Evolutionary conservation across 768 basidiomycete species (phyloP).

Genomic region (Crucibulum laeve): DNA sequence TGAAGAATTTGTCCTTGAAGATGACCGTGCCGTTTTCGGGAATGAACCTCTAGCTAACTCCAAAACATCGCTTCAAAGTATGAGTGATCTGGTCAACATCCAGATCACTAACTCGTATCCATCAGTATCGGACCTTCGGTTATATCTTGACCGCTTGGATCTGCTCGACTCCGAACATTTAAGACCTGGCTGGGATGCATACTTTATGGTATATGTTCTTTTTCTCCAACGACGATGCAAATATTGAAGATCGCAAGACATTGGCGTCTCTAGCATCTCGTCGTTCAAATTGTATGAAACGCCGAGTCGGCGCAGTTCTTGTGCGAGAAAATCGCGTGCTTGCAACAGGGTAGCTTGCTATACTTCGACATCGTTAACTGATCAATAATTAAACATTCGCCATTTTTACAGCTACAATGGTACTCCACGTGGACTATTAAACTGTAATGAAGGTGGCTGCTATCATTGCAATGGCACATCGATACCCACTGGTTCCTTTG

Average conservation of each 20-base stretch:
- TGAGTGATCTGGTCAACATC: constrained; percentile 53
- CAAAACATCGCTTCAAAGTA: constrained; percentile 16
- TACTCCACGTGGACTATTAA: constrained; percentile 83
- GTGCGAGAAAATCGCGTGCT: constrained; percentile 81
- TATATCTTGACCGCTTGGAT: constrained; percentile 64
- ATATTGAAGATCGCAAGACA: constrained; percentile 41
- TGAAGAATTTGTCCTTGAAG: constrained; percentile 67
- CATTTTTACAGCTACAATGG: constrained; percentile 79
- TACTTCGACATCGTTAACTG: neutral
- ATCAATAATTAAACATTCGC: neutral
- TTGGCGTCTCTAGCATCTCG: constrained; percentile 86
- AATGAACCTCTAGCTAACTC: constrained; percentile 8
- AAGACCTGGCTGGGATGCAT: constrained; percentile 90
- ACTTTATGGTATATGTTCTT: constrained; percentile 94
- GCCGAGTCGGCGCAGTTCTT: constrained; percentile 90
- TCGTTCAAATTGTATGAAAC: constrained; percentile 95
- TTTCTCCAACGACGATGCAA: too few relatives aligned
- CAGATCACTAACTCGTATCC: constrained; percentile 63
- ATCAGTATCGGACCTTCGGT: constrained; percentile 46
- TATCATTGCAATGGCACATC: constrained; percentile 63
- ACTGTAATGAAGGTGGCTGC: constrained; percentile 94
- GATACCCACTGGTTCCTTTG: constrained; percentile 45
- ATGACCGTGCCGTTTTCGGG: constrained; percentile 73
- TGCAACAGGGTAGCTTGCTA: constrained; percentile 76
- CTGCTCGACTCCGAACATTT: constrained; percentile 70